phyloP scores from a whole-genome alignment of 768 basidiomycete species.

The Asterophora lycoperdoides region DNA sequence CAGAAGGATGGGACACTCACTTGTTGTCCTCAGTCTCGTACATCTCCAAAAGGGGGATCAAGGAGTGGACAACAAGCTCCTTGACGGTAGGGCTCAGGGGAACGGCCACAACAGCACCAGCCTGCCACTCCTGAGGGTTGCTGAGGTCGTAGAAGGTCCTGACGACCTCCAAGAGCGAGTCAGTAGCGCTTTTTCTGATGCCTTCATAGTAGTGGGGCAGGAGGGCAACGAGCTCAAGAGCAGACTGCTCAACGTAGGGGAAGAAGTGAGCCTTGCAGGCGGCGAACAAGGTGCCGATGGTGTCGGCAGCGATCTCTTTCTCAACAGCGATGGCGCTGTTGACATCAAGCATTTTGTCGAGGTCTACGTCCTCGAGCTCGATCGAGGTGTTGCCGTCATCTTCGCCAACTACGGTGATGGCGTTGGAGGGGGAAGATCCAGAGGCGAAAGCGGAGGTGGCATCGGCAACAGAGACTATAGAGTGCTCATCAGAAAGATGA shows the following conservation, averaged over 20 bases:
- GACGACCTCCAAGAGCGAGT: conserved; percentile 84
- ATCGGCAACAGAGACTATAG: conserved; percentile 48
- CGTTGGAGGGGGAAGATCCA: conserved; percentile 67
- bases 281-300: conserved; percentile 86
- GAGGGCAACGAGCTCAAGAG: conserved; percentile 72
- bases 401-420: conserved; percentile 59
- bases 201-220: conserved; percentile 96
- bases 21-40: conserved; percentile 96
- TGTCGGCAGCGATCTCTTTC: conserved; percentile 98
- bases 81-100: conserved; percentile 67
- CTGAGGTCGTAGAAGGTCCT: conserved; percentile 89
- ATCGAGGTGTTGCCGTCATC: conserved; percentile 52
- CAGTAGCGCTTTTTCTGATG: conserved; percentile 89
- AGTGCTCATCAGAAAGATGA: conserved; percentile 6
- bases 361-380: conserved; percentile 74
- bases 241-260: conserved; percentile 81
- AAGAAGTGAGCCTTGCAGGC: conserved; percentile 82
- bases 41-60: conserved; percentile 78
- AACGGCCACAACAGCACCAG: conserved; percentile 56
- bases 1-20: conserved; percentile 47
- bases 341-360: conserved; percentile 86
- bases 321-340: conserved; percentile 97
- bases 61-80: conserved; percentile 70
- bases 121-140: conserved; percentile 76
- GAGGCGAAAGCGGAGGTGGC: conserved; percentile 63